Evolutionary conservation across 495 filamentous ascomycete species (phyloP).

Genomic region (Cladorrhinum samala): DNA sequence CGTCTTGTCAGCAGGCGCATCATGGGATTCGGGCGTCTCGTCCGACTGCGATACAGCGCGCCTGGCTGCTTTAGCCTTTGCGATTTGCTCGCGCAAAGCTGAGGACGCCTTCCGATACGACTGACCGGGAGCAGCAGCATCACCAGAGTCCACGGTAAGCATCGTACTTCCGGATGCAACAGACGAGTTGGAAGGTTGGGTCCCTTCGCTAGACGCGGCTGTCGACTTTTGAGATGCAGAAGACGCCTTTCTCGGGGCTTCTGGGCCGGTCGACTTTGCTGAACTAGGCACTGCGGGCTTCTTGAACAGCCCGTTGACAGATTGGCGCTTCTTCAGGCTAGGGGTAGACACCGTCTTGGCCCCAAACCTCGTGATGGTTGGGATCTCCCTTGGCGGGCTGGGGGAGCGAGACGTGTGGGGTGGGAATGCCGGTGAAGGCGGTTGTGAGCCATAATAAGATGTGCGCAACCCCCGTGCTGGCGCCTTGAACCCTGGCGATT

Average conservation of each 20-base stretch:
- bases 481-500: constrained; percentile 11
- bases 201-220: constrained; percentile 43
- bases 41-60: constrained; percentile 48
- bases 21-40: constrained; percentile 24
- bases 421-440: constrained; percentile 20
- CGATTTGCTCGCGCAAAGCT: constrained; percentile 82
- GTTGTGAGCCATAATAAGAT: constrained; percentile 10
- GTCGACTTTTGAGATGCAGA: constrained; percentile 41
- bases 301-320: constrained; percentile 47
- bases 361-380: constrained; percentile 32
- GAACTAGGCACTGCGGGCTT: constrained; percentile 45
- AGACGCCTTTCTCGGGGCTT: constrained; percentile 34
- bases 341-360: constrained; percentile 47
- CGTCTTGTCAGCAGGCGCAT: constrained; percentile 41
- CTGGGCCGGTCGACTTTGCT: constrained; percentile 27
- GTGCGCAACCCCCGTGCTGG: constrained; percentile 8
- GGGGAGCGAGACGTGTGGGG: constrained; percentile 31
- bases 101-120: constrained; percentile 62
- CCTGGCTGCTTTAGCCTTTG: constrained; percentile 84
- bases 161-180: constrained; percentile 32
- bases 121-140: constrained; percentile 27
- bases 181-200: constrained; percentile 30
- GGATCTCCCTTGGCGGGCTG: constrained; percentile 35
- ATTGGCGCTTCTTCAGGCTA: constrained; percentile 48
- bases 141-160: constrained; percentile 32